Base-by-base conservation (phyloP, 2,329 filamentous ascomycete species). In the Ophiocordyceps robertsii region DNA sequence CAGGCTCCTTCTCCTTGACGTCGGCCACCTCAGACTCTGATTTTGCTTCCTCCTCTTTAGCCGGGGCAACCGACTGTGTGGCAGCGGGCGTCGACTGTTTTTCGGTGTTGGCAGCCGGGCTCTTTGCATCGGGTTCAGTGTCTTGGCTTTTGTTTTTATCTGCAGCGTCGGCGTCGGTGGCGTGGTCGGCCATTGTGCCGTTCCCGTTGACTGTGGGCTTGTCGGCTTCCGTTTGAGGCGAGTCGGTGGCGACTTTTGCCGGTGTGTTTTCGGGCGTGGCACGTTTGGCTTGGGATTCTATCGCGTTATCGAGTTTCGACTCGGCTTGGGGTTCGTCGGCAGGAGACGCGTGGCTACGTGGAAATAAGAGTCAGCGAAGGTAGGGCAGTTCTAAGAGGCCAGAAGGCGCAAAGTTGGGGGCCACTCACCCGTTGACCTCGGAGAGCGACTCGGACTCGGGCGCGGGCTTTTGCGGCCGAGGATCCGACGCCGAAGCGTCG, bases 391-490 rank as follows among this genome's bases (percentile, higher is more conserved):
- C 24, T 3, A 27, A 19, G 19, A 2, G 19, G 29, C 17, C 29
- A 37, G 24, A 44, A 17, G 8, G 13, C 33, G 39, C 40, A 31
- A 21, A 45, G 38, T 31, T 40, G 43, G 42, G 42, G 43, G 38
- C 12, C 16, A 60, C 62, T 58, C 56, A 65, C 62, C 62, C 62
- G 45, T 65, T 65, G 14, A 58, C 46, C 48, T 59, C 56, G 41
- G 59, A 45, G 40, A 56, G 62, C 29, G 51, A 47, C 37, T 58
- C 57, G 48, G 55, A 56, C 17, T 54, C 51, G n/a, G 46, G 39
- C 41, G 48, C 51, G 24, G 50, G 47, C 37, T 57, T 54, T 35
- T 45, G 52, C 55, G 65, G 60, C 63, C 76, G 78, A 53, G 70
- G 60, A 53, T 72, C 71, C 54, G 59, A 50, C 50, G 56, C 48